Base-by-base conservation (phyloP, 176 grass and related monocot species). In the Triticum timopheevii region DNA sequence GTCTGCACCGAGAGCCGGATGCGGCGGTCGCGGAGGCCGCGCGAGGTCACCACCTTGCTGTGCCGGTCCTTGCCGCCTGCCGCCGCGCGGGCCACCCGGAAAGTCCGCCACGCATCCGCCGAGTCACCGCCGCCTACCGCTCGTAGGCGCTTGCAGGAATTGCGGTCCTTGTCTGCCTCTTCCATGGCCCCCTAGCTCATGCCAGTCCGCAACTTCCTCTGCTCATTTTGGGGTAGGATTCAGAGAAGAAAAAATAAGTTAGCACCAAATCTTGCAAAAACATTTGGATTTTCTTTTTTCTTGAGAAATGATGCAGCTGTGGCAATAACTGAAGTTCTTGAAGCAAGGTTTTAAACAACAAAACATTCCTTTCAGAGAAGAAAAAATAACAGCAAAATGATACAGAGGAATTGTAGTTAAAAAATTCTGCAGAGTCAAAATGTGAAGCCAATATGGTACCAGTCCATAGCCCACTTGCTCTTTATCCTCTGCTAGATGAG, bases 21-120 rank as follows among this genome's bases (percentile, higher is more conserved):
- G 64, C 92, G 92, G 2, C 94, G 92, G 87, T 97, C 94, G 12
- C 92, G 85, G 28, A 97, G 90, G 67, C 92, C 94, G 4, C 90
- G 88, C 8, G 90, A 81, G 25, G 94, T 97, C 83, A 90, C 93
- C 25, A 97, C 94, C 90, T 97, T 97, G 90, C 92, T 97, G 92
- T 97, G 94, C 10, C 92, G 90, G 86, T 97, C 94, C 88, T 97
- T 97, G 50, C 92, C 90, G 5, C 92, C 90, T 0, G 92, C 84
- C 5, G 82, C 85, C 3, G 94, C 84, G 1, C 94, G 92, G 20
- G 88, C 84, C 42, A 94, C 90, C 22, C 90, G 80, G 80, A 73
- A 82, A 7, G 73, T 69, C 79, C 82, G 59, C 83, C 89, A 93
- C 23, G 74, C 92, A 30, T 79, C 84, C 15, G 87, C 69, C 1